Evolutionary conservation across 768 basidiomycete species (phyloP).

Genomic region (Termitomyces sp.): DNA sequence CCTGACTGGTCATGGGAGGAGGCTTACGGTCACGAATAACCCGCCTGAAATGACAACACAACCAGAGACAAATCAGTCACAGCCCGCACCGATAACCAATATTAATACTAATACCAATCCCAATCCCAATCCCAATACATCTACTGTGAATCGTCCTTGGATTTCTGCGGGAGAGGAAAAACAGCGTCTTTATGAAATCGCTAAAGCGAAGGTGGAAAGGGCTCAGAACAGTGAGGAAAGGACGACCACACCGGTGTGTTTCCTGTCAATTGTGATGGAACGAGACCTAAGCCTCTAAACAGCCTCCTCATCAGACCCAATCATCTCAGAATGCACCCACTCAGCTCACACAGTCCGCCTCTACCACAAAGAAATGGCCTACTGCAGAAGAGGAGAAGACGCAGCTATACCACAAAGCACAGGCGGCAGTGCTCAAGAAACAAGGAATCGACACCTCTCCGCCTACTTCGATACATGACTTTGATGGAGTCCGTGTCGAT

Average conservation of each 20-base stretch:
- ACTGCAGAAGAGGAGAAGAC: slow-evolving; percentile 76
- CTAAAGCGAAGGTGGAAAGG: slow-evolving; percentile 52
- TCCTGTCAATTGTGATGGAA: neutral
- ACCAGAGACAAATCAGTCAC: slow-evolving; percentile 6
- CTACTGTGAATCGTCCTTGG: slow-evolving; percentile 34
- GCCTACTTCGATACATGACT: slow-evolving; percentile 19
- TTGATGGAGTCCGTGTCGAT: slow-evolving; percentile 11
- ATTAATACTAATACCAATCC: too few relatives aligned
- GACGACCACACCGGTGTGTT: slow-evolving; percentile 26
- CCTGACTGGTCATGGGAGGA: slow-evolving; percentile 8
- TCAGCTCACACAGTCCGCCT: slow-evolving; percentile 14
- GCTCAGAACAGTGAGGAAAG: slow-evolving; percentile 32
- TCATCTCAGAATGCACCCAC: slow-evolving; percentile 11
- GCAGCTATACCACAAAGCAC: slow-evolving; percentile 63
- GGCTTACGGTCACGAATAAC: slow-evolving; percentile 39
- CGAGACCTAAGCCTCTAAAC: neutral
- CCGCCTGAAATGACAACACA: slow-evolving; percentile 23
- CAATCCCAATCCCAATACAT: neutral
- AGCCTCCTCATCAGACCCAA: slow-evolving; percentile 19
- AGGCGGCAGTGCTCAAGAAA: slow-evolving; percentile 50
- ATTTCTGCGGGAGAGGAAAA: slow-evolving; percentile 62
- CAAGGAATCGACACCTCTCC: slow-evolving; percentile 36
- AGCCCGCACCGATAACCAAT: neutral
- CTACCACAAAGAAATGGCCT: slow-evolving; percentile 36
- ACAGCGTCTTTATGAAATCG: slow-evolving; percentile 53